Percentiles rank a stretch among this genome's conserved stretches.
These are phyloP conservation scores for Volvox reticuliferus DNA, from an alignment of 139 green algal genomes.

Conservation along the genomic window DNA sequence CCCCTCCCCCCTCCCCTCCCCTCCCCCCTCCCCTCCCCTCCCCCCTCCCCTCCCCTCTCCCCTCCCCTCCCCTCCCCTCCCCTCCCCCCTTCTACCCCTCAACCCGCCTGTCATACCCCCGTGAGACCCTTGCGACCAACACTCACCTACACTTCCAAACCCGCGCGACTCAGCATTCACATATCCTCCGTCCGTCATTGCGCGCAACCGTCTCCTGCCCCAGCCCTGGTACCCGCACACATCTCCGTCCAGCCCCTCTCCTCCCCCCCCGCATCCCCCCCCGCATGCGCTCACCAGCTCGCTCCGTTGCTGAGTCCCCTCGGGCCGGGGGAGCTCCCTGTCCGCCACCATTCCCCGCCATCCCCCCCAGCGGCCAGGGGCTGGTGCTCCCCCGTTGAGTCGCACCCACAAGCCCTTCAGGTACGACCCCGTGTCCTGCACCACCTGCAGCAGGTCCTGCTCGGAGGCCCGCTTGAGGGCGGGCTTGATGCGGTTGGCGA, in stretches of 20 bases:
- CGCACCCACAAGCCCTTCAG: constrained; percentile 82
- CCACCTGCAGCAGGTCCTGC: constrained; percentile 68
- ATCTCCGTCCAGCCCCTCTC: neutral
- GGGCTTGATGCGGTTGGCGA: constrained; percentile 77
- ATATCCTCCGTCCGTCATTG: too few species aligned
- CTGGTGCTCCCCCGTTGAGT: constrained; percentile 76
- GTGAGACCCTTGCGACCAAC: too few species aligned
- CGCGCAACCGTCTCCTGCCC: too few species aligned
- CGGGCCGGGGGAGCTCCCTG: constrained; percentile 71
- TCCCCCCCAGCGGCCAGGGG: neutral
- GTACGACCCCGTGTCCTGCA: constrained; percentile 66
- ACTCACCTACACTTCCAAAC: too few species aligned
- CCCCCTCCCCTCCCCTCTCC: too few species aligned
- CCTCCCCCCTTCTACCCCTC: neutral
- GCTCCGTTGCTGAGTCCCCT: constrained; percentile 53
- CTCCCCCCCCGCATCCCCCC: neutral
- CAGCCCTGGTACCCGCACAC: too few species aligned
- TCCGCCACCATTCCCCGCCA: neutral
- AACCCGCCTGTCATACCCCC: neutral
- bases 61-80: too few species aligned
- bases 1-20: neutral
- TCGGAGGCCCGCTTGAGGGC: constrained; percentile 72
- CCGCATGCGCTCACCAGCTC: constrained; percentile 60
- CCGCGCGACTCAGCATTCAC: too few species aligned
- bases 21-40: neutral